Percentiles rank a stretch among this genome's conserved stretches.
phyloP scores from a whole-genome alignment of 352 stramenopile genomes.

The Thalassiosira hispida region DNA sequence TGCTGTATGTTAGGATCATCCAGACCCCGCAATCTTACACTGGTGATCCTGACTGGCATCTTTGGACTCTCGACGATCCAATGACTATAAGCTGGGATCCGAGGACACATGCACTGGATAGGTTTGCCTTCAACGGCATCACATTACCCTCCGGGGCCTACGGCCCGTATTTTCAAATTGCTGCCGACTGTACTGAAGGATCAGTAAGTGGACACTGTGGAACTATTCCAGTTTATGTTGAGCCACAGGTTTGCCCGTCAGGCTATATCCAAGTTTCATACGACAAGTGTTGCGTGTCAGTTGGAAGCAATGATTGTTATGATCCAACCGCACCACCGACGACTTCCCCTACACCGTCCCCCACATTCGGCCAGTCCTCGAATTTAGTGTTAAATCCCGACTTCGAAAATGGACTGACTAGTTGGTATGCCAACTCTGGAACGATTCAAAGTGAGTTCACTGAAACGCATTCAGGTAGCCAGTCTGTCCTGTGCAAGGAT shows the following conservation, averaged over 20 bases:
- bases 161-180: slow-evolving; percentile 27
- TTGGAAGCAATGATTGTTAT: neutral
- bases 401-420: slow-evolving; percentile 25
- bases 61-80: slow-evolving; percentile 25
- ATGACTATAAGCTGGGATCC: neutral
- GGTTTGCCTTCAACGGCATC: slow-evolving; percentile 41
- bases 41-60: slow-evolving; percentile 13
- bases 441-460: slow-evolving; percentile 10
- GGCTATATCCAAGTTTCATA: slow-evolving; percentile 21
- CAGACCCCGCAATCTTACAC: slow-evolving; percentile 22
- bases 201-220: slow-evolving; percentile 32
- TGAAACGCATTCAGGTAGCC: slow-evolving; percentile 24
- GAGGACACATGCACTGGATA: slow-evolving; percentile 31
- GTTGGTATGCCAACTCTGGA: slow-evolving; percentile 41
- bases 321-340: neutral
- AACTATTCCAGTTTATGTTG: slow-evolving; percentile 26
- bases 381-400: slow-evolving; percentile 31
- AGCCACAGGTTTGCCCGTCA: slow-evolving; percentile 19
- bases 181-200: slow-evolving; percentile 27
- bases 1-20: slow-evolving; percentile 31
- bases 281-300: slow-evolving; percentile 23
- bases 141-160: slow-evolving; percentile 29
- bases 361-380: slow-evolving; percentile 17
- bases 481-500: slow-evolving; percentile 29
- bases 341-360: slow-evolving; percentile 8